Conservation (phyloP, 108 stramenopile species). For the Epithemia pelagica region DNA sequence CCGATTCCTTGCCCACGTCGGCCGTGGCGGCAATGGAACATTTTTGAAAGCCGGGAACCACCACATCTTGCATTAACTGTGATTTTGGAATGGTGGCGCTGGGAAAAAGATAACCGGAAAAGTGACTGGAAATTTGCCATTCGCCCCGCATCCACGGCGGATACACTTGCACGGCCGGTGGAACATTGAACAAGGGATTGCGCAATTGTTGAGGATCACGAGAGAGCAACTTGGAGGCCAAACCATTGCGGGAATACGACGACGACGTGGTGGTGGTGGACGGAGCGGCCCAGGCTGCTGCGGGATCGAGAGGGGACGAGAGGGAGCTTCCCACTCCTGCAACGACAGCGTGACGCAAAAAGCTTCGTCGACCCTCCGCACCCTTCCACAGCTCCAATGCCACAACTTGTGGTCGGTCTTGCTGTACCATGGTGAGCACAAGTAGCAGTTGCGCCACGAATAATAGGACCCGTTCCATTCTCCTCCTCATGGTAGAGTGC, state of each 20-base stretch:
- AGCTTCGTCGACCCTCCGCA: no score
- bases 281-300: not conserved
- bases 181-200: constrained; percentile 73
- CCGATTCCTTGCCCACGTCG: constrained; percentile 60
- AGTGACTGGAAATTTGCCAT: constrained; percentile 48
- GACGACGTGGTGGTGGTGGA: not conserved
- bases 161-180: constrained; percentile 63
- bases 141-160: constrained; percentile 55
- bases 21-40: constrained; percentile 53
- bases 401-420: no score
- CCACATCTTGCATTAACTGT: constrained; percentile 30
- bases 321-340: no score
- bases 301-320: not conserved
- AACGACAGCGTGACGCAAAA: no score
- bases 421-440: no score
- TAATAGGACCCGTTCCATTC: no score
- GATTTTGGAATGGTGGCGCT: constrained; percentile 47
- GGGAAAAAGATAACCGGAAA: constrained; percentile 64
- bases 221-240: constrained; percentile 45
- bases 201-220: constrained; percentile 51
- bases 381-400: no score
- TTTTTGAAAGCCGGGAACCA: constrained; percentile 76
- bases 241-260: not conserved
- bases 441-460: no score
- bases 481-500: no score